Evolutionary conservation across 2,329 filamentous ascomycete species (phyloP).

Genomic region (Triangularia setosa): DNA sequence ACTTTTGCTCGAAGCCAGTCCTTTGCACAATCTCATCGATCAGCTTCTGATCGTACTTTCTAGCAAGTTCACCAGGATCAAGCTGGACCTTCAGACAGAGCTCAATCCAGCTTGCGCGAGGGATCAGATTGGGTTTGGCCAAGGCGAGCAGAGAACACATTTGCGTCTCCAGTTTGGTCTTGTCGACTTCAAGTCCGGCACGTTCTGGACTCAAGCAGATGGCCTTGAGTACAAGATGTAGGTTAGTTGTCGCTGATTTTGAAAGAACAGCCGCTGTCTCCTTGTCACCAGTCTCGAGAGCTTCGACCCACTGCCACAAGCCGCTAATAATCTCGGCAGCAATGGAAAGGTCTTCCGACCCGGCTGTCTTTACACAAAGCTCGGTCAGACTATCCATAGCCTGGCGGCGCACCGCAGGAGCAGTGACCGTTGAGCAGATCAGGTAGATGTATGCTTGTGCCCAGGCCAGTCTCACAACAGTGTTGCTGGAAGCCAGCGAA

Average conservation of each 20-base stretch:
- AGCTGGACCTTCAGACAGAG: constrained; percentile 73
- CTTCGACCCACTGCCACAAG: constrained; percentile 75
- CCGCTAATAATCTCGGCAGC: constrained; percentile 61
- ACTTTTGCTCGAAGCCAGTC: constrained; percentile 48
- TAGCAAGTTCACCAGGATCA: constrained; percentile 77
- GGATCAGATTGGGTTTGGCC: constrained; percentile 72
- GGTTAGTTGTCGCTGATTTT: constrained; percentile 60
- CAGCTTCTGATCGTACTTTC: constrained; percentile 58
- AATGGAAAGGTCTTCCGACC: constrained; percentile 41
- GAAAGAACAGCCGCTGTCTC: constrained; percentile 66
- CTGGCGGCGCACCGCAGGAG: constrained; percentile 60
- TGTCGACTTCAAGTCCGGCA: constrained; percentile 40
- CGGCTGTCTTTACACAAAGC: constrained; percentile 50
- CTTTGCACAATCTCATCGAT: constrained; percentile 61
- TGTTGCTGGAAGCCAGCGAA: constrained; percentile 47
- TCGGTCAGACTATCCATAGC: constrained; percentile 58
- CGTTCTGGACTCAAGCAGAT: constrained; percentile 55
- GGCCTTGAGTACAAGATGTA: constrained; percentile 58
- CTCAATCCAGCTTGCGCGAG: constrained; percentile 82
- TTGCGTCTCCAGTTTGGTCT: constrained; percentile 59
- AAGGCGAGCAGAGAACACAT: constrained; percentile 75
- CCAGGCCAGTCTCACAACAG: constrained; percentile 65
- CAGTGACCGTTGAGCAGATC: constrained; percentile 59
- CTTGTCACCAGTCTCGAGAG: constrained; percentile 67
- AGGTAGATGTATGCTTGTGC: constrained; percentile 80